phyloP scores from a whole-genome alignment of 441 rosid genomes.

The Bocquillonia castaneifolia region DNA sequence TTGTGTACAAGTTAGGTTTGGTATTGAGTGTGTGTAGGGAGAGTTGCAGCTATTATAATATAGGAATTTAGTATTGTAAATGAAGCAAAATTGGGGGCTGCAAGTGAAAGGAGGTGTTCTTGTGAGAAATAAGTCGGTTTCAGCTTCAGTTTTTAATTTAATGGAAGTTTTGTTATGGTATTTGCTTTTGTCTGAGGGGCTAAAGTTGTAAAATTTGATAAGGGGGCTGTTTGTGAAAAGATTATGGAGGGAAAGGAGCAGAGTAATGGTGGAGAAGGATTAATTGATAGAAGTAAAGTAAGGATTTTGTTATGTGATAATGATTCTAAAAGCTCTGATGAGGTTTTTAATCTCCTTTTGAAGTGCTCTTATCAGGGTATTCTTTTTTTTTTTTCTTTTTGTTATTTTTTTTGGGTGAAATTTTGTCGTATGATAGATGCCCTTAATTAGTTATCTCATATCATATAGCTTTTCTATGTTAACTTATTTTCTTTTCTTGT shows the following conservation, averaged over 20 bases:
- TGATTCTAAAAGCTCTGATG: constrained; percentile 64
- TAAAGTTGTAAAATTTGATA: background rate
- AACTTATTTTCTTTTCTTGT: too few relatives aligned
- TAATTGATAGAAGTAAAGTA: constrained; percentile 90
- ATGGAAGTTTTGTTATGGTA: constrained; percentile 37
- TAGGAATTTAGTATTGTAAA: too few relatives aligned
- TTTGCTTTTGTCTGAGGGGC: background rate
- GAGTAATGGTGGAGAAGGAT: constrained; percentile 56
- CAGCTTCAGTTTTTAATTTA: background rate
- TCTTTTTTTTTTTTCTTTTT: background rate
- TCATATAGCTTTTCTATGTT: too few relatives aligned
- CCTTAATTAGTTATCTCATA: too few relatives aligned
- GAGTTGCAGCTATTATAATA: too few relatives aligned
- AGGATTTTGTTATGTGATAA: constrained; percentile 91
- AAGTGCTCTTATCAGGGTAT: constrained; percentile 94
- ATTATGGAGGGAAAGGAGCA: constrained; percentile 44
- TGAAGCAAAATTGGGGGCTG: too few relatives aligned
- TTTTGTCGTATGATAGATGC: background rate
- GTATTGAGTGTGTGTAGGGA: background rate
- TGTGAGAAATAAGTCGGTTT: background rate
- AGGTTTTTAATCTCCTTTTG: constrained; percentile 67
- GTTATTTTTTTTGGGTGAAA: background rate
- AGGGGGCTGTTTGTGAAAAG: constrained; percentile 3
- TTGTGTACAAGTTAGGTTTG: constrained; percentile 7
- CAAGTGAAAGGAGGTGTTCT: constrained; percentile 20